Evolutionary conservation across 2,329 filamentous ascomycete species (phyloP), one percentile per base, ranked within the genome.

Genomic region (Ceratocystis huliohia): DNA sequence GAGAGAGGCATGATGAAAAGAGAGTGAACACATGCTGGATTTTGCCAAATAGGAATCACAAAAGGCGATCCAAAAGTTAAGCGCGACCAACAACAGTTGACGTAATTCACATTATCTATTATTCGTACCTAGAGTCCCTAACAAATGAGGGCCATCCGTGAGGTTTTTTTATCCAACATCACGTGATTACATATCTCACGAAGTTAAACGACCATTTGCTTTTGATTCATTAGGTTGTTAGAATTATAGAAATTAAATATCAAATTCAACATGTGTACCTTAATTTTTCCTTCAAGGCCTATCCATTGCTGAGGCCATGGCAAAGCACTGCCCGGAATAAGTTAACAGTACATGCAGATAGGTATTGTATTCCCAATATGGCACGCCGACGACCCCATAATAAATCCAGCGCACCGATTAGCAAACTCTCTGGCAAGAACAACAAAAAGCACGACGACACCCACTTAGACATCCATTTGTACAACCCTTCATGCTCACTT

Each of bases 331-430:
- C 2, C 56, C 56, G 1, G 25, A 33, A 59, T 5, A 59, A 59
- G 56, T 59, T 33, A 59, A 37, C 56, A 59, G 56, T n/a, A 30
- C 28, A 57, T 50, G 10, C 48, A 50, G 20, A 3, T n/a, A n/a
- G 25, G 50, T 59, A 59, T 59, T 59, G 56, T 59, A 59, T 59
- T 59, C 56, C 56, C 30, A 59, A 59, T 59, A 37, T 59, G 28
- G 56, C 56, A 37, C 56, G 25, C 30, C 17, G 28, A n/a, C 22
- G 33, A 37, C 56, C 56, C 56, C 56, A 59, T 59, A 59, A 59
- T 59, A 59, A 59, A 59, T 37, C 28, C 30, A 59, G 56, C 25
- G 13, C 56, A 37, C 56, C 28, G 56, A 37, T 20, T n/a, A 20
- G 15, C 30, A 8, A 28, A 17, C 53, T 33, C 28, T 59, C 30